These are phyloP conservation scores for Gastrolobium bilobum DNA, from an alignment of 306 rosid genomes.

Conservation along the genomic window DNA sequence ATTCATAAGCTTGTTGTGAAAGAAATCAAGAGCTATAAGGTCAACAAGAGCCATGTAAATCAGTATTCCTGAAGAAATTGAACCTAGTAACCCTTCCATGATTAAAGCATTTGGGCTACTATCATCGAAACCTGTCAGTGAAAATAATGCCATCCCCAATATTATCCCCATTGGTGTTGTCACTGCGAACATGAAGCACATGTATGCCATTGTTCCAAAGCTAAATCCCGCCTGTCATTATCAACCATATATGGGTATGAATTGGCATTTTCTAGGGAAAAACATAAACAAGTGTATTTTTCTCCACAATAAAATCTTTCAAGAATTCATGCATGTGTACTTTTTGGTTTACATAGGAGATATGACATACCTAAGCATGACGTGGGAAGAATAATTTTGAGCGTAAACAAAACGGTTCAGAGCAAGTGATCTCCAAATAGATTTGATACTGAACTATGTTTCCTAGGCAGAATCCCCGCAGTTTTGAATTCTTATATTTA, in stretches of 20 bases:
- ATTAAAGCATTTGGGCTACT: conserved; percentile 83
- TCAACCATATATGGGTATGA: not conserved
- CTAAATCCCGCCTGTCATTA: conserved; percentile 83
- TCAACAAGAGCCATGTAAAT: conserved; percentile 98
- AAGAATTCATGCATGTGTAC: not conserved
- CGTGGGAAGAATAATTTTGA: too few species aligned
- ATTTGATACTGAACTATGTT: too few species aligned
- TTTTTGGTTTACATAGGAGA: conserved; percentile 4
- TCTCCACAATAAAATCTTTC: not conserved
- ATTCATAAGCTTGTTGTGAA: conserved; percentile 87
- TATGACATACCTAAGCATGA: too few species aligned
- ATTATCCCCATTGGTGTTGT: conserved; percentile 95
- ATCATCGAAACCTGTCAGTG: conserved; percentile 86
- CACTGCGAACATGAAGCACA: conserved; percentile 97
- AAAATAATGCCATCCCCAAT: conserved; percentile 80
- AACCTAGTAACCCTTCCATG: conserved; percentile 87
- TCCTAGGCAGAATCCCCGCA: too few species aligned
- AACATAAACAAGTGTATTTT: not conserved
- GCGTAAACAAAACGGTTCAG: too few species aligned
- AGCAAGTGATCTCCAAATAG: too few species aligned
- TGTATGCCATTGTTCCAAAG: conserved; percentile 73
- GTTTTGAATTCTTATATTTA: too few species aligned
- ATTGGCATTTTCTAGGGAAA: conserved; percentile 9
- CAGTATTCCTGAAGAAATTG: conserved; percentile 87
- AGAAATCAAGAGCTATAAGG: conserved; percentile 89